These are phyloP conservation scores for Fusarium sp. DNA, from an alignment of 2,329 filamentous ascomycete species.

Conservation along the genomic window DNA sequence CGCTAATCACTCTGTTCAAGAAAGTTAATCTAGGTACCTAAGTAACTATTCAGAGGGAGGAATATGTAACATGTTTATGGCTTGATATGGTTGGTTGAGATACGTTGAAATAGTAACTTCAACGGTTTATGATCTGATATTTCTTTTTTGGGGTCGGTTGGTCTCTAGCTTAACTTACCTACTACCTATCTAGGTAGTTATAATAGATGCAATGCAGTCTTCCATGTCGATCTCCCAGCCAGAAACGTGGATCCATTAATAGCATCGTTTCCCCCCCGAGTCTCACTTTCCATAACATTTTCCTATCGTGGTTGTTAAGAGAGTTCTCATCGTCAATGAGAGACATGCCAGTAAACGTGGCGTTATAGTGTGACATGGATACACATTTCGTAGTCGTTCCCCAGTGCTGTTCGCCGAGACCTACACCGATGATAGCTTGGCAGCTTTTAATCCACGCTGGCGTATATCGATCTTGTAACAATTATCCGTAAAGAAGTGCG, in stretches of 20 bases:
- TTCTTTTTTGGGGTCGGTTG: background rate
- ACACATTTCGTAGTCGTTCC: background rate
- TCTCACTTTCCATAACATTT: background rate
- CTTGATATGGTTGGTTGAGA: background rate
- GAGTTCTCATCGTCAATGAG: background rate
- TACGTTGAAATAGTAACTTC: background rate
- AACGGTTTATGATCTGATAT: background rate
- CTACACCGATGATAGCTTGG: slow-evolving; percentile 26
- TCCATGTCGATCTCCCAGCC: background rate
- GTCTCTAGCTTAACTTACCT: too few relatives aligned
- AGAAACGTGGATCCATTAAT: background rate
- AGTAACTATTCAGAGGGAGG: too few relatives aligned
- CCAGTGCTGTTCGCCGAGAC: slow-evolving; percentile 29
- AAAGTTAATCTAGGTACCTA: too few relatives aligned
- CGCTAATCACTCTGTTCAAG: background rate
- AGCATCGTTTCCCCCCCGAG: background rate
- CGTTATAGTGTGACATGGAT: slow-evolving; percentile 16
- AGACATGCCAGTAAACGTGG: slow-evolving; percentile 8
- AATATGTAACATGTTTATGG: background rate
- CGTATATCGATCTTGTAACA: background rate
- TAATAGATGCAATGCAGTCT: too few relatives aligned
- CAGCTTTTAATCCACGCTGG: background rate
- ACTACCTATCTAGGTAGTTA: too few relatives aligned
- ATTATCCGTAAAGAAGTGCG: background rate
- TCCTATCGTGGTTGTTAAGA: background rate